phyloP scores from a whole-genome alignment of 352 stramenopile species.

The Phytophthora melonis region DNA sequence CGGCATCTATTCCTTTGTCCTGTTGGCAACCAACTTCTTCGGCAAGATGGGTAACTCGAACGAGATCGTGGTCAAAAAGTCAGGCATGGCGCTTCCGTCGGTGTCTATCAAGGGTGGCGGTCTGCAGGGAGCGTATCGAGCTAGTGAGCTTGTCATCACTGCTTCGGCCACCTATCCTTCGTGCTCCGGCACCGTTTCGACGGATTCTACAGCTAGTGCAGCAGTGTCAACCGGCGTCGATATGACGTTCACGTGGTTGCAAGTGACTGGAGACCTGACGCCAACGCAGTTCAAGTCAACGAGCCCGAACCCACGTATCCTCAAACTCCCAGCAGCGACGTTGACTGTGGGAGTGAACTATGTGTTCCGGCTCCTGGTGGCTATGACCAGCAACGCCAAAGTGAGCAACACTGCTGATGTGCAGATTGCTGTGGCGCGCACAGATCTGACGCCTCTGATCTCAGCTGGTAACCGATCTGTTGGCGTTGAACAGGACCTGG shows the following conservation, averaged over 20 bases:
- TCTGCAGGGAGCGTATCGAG: constrained; percentile 47
- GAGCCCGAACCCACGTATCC: constrained; percentile 60
- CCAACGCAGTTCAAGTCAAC: constrained; percentile 55
- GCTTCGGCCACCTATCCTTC: constrained; percentile 56
- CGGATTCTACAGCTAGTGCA: constrained; percentile 23
- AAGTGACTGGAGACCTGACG: constrained; percentile 56
- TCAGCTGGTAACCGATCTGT: constrained; percentile 58
- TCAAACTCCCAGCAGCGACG: constrained; percentile 58
- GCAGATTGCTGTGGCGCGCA: constrained; percentile 51
- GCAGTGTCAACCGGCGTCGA: constrained; percentile 35
- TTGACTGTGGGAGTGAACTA: constrained; percentile 66
- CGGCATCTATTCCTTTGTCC: constrained; percentile 52
- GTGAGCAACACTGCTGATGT: constrained; percentile 66
- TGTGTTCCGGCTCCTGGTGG: constrained; percentile 64
- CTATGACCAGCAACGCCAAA: constrained; percentile 53
- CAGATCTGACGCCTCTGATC: constrained; percentile 49
- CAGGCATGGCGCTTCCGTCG: constrained; percentile 56
- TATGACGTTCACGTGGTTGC: constrained; percentile 66
- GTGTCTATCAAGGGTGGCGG: constrained; percentile 63
- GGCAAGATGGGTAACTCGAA: constrained; percentile 54
- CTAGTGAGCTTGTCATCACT: constrained; percentile 53
- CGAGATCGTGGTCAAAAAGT: constrained; percentile 54
- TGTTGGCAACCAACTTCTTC: constrained; percentile 66
- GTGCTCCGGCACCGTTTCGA: constrained; percentile 36
- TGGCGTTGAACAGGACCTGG: constrained; percentile 60